Percentiles rank a stretch among this genome's conserved stretches.
Conservation (phyloP, 352 stramenopile species). For the Globisporangium paddicum region DNA sequence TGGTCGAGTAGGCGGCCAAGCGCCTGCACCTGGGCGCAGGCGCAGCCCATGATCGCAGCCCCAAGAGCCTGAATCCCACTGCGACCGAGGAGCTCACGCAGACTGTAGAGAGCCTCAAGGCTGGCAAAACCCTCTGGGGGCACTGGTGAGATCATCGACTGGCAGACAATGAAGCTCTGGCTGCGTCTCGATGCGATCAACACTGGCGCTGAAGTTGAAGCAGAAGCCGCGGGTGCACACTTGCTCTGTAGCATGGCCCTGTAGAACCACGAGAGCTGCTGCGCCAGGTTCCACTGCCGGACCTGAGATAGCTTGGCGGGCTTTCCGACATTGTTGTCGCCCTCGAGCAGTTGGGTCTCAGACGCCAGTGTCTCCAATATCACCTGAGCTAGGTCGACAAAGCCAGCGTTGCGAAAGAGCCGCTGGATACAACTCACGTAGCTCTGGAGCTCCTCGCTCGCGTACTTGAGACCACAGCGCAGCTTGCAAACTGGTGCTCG, state of each 20-base stretch:
- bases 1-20: conserved; percentile 18
- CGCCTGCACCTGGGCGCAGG: conserved; percentile 6
- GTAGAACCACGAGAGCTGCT: conserved; percentile 20
- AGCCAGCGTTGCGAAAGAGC: conserved; percentile 13
- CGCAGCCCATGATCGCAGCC: not conserved
- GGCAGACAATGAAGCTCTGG: not conserved
- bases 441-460: conserved; percentile 3
- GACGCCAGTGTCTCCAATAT: conserved; percentile 2
- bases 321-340: not conserved
- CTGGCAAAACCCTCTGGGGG: conserved; percentile 6
- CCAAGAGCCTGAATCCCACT: conserved; percentile 9
- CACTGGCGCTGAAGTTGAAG: not conserved
- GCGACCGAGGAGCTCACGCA: conserved; percentile 15
- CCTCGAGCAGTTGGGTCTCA: not conserved
- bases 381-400: conserved; percentile 5
- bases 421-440: conserved; percentile 11
- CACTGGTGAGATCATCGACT: not conserved
- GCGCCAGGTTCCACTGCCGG: conserved; percentile 3
- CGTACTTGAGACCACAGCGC: conserved; percentile 13
- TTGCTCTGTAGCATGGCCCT: conserved; percentile 15
- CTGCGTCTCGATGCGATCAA: conserved; percentile 7
- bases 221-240: conserved; percentile 6
- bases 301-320: not conserved
- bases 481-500: not conserved
- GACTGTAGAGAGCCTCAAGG: conserved; percentile 4